Conservation (phyloP, 2,329 filamentous ascomycete species). For the Zelopaecilomyces penicillatus region DNA sequence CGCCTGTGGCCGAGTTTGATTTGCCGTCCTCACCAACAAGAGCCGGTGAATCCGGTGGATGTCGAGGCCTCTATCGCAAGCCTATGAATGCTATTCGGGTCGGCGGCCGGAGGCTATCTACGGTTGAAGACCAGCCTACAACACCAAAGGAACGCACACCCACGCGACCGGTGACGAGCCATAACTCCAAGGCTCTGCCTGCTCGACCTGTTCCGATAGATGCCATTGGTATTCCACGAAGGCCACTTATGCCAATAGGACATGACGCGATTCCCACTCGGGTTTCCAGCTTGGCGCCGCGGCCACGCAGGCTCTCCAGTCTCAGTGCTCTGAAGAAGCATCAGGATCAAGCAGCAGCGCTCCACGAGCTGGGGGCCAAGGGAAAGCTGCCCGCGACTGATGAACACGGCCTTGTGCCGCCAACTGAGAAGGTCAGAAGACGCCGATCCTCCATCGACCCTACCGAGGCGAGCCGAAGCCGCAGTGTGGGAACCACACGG, state of each 20-base stretch:
- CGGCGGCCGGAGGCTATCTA: constrained; percentile 44
- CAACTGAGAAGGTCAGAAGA: constrained; percentile 1
- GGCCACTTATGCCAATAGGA: constrained; percentile 2
- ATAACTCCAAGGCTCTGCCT: constrained; percentile 6
- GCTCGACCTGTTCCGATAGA: neutral
- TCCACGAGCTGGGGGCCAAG: too few species aligned
- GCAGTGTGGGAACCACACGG: constrained; percentile 9
- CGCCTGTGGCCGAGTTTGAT: constrained; percentile 13
- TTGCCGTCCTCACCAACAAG: constrained; percentile 10
- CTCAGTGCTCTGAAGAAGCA: constrained; percentile 22
- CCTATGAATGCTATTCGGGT: constrained; percentile 40
- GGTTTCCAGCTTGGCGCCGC: constrained; percentile 15
- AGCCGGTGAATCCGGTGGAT: constrained; percentile 10
- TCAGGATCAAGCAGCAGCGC: neutral
- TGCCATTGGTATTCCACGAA: neutral
- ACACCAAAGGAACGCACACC: constrained; percentile 29
- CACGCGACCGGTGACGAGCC: constrained; percentile 21
- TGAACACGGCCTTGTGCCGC: neutral
- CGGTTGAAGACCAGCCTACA: constrained; percentile 46
- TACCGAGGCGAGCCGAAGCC: constrained; percentile 2
- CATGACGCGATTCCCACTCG: constrained; percentile 11
- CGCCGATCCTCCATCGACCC: constrained; percentile 1
- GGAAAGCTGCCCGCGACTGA: too few species aligned
- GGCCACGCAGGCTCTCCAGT: constrained; percentile 23
- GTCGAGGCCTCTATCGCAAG: constrained; percentile 21